Percentiles rank a stretch among this genome's conserved stretches.
Conservation (phyloP, 2,329 filamentous ascomycete species). For the Ophiosphaerella korrae region DNA sequence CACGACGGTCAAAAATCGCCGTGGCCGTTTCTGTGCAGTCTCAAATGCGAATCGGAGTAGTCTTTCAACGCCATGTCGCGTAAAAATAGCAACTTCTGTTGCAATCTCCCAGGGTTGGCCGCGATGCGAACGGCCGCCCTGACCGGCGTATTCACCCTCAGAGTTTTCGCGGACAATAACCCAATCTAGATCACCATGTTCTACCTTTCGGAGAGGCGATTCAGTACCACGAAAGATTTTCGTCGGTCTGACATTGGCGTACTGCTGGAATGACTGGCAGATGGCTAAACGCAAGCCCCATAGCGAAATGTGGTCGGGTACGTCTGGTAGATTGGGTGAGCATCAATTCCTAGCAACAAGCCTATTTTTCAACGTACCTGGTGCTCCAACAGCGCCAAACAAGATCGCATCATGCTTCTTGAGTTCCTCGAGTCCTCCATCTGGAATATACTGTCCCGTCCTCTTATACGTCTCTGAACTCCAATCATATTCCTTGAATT, state of each 20-base stretch:
- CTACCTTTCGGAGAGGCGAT: constrained; percentile 60
- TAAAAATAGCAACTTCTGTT: constrained; percentile 69
- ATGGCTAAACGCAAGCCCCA: constrained; percentile 63
- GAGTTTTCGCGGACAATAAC: constrained; percentile 71
- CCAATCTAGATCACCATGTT: constrained; percentile 67
- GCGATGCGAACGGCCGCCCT: constrained; percentile 65
- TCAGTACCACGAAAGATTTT: constrained; percentile 65
- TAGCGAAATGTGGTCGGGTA: constrained; percentile 62
- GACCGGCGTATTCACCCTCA: constrained; percentile 69
- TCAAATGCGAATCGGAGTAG: constrained; percentile 69
- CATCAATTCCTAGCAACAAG: too few relatives aligned
- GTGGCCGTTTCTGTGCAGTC: constrained; percentile 60
- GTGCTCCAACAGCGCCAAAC: constrained; percentile 71
- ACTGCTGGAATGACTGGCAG: constrained; percentile 61
- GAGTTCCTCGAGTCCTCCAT: constrained; percentile 63
- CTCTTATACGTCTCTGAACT: constrained; percentile 69
- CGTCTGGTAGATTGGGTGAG: constrained; percentile 41
- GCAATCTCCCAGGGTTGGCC: constrained; percentile 65
- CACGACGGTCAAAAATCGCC: constrained; percentile 66
- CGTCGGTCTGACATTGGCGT: constrained; percentile 64
- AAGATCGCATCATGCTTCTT: constrained; percentile 68
- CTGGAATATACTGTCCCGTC: constrained; percentile 68
- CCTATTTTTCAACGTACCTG: constrained; percentile 44
- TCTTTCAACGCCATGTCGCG: constrained; percentile 62
- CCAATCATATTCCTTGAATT: constrained; percentile 70